These are phyloP conservation scores for Botrytis elliptica DNA, from an alignment of 2,329 filamentous ascomycete genomes.

Conservation along the genomic window DNA sequence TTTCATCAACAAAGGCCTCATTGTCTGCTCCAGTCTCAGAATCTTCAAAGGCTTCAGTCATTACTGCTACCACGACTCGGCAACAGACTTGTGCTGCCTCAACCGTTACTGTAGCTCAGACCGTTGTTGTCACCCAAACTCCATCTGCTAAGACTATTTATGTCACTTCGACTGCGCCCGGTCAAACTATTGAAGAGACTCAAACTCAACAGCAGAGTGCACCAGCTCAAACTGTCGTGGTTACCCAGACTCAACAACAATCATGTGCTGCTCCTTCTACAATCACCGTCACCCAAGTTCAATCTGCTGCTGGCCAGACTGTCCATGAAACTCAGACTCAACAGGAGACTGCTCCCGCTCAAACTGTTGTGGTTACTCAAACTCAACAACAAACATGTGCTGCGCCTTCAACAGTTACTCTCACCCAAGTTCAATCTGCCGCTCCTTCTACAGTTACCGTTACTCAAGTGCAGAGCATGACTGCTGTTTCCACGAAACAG, in stretches of 20 bases:
- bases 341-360: neutral
- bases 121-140: neutral
- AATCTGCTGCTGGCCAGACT: neutral
- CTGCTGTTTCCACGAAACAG: neutral
- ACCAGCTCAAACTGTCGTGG: neutral
- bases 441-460: neutral
- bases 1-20: neutral
- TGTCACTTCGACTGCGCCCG: neutral
- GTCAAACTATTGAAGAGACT: neutral
- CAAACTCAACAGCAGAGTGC: neutral
- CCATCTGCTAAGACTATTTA: neutral
- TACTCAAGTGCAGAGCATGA: neutral
- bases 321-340: neutral
- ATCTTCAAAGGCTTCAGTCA: neutral
- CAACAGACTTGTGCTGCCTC: neutral
- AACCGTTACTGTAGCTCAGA: neutral
- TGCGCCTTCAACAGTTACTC: neutral
- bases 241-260: neutral
- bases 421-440: neutral
- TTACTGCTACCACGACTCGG: slow-evolving; percentile 9
- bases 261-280: neutral
- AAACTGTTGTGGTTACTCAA: neutral
- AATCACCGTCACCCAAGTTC: neutral
- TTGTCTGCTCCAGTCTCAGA: neutral
- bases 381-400: neutral